A percentile compares a stretch with the other conserved stretches of the same genome.
These are phyloP conservation scores for Marasmius tenuissimus DNA, from an alignment of 1,284 basidiomycete species.

Conservation along the genomic window DNA sequence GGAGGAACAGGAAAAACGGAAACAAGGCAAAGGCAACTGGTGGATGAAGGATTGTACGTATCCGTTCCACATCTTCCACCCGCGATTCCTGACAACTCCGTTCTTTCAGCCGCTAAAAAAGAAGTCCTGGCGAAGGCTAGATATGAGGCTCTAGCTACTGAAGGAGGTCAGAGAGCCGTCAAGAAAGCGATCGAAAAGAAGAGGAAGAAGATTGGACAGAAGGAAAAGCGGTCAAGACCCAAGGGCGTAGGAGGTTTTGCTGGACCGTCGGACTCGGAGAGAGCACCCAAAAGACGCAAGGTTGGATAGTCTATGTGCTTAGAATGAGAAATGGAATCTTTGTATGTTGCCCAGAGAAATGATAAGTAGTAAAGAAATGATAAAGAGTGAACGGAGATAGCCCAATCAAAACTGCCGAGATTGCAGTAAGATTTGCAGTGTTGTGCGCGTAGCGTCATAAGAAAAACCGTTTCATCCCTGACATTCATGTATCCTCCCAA, in stretches of 20 bases:
- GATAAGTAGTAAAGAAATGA: too few relatives aligned
- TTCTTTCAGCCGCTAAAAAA: conserved; percentile 69
- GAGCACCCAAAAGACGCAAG: conserved; percentile 19
- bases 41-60: conserved; percentile 82
- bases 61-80: conserved; percentile 10
- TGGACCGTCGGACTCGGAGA: conserved; percentile 17
- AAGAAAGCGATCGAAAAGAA: conserved; percentile 89
- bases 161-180: conserved; percentile 78
- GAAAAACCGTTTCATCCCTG: background rate
- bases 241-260: conserved; percentile 39
- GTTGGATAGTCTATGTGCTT: conserved; percentile 3
- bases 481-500: background rate
- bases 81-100: conserved; percentile 3
- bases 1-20: conserved; percentile 74
- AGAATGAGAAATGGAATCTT: too few relatives aligned
- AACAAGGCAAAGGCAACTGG: conserved; percentile 81
- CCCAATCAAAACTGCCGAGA: too few relatives aligned
- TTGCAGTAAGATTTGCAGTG: background rate
- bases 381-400: too few relatives aligned
- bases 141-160: conserved; percentile 72
- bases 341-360: too few relatives aligned
- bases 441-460: background rate
- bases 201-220: conserved; percentile 83
- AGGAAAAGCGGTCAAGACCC: conserved; percentile 86
- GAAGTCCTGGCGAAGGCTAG: conserved; percentile 71